Evolutionary conservation across 257 asterid genomes (phyloP).

Genomic region (Ligustrum vulgare): DNA sequence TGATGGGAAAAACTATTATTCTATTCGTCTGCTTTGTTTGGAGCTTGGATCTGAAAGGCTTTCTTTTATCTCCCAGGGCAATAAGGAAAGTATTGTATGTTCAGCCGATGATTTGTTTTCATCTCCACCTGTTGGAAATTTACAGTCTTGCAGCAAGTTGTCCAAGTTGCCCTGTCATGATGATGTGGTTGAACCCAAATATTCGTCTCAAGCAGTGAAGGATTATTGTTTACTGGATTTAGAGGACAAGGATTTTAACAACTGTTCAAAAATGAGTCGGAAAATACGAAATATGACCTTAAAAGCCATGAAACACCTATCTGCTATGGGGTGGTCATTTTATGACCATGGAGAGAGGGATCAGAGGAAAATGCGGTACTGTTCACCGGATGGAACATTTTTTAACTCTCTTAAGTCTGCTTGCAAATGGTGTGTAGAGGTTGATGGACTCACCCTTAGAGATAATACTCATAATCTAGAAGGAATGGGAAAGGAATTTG

Average conservation of each 20-base stretch:
- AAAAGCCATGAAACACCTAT: slow-evolving; percentile 64
- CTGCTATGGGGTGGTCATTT: slow-evolving; percentile 65
- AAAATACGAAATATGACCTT: background rate
- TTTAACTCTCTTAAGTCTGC: slow-evolving; percentile 57
- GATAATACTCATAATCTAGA: slow-evolving; percentile 8
- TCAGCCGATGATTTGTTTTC: slow-evolving; percentile 24
- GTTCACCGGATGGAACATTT: slow-evolving; percentile 45
- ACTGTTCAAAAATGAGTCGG: background rate
- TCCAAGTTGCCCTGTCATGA: slow-evolving; percentile 12
- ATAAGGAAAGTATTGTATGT: slow-evolving; percentile 6
- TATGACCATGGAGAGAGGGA: slow-evolving; percentile 10
- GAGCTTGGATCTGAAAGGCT: slow-evolving; percentile 26
- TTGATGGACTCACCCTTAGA: slow-evolving; percentile 13
- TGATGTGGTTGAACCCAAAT: slow-evolving; percentile 37
- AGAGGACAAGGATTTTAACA: background rate
- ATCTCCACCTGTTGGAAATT: slow-evolving; percentile 26
- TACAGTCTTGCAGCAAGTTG: slow-evolving; percentile 30
- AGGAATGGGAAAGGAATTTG: slow-evolving; percentile 12
- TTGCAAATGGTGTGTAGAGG: slow-evolving; percentile 42
- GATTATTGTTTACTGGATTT: slow-evolving; percentile 26
- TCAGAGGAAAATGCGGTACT: slow-evolving; percentile 39
- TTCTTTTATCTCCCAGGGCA: slow-evolving; percentile 15
- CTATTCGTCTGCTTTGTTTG: slow-evolving; percentile 41
- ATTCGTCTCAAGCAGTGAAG: slow-evolving; percentile 60
- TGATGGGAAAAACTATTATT: slow-evolving; percentile 31